Conservation (phyloP, 768 basidiomycete species). For the Pleurotus giganteus region DNA sequence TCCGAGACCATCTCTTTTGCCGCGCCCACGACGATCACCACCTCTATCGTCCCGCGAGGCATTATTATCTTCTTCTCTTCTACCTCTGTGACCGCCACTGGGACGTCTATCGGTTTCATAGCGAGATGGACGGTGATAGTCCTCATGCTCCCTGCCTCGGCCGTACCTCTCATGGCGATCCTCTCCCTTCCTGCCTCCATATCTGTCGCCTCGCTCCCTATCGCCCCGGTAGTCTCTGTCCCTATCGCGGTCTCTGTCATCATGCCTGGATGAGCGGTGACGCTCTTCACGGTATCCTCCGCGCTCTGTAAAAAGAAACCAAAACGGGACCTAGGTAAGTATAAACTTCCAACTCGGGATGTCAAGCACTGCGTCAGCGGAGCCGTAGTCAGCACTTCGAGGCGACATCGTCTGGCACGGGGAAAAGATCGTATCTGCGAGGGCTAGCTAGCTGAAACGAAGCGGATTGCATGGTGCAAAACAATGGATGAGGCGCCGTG, state of each 20-base stretch:
- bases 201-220: slow-evolving; percentile 28
- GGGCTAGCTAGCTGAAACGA: slow-evolving; percentile 62
- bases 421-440: slow-evolving; percentile 23
- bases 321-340: slow-evolving; percentile 48
- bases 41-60: slow-evolving; percentile 35
- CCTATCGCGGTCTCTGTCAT: slow-evolving; percentile 48
- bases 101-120: slow-evolving; percentile 51
- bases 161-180: slow-evolving; percentile 27
- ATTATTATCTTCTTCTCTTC: slow-evolving; percentile 32
- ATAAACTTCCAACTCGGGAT: slow-evolving; percentile 28
- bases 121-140: slow-evolving; percentile 39
- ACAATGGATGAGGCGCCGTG: slow-evolving; percentile 55
- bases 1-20: slow-evolving; percentile 55
- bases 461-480: slow-evolving; percentile 49
- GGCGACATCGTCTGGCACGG: slow-evolving; percentile 27
- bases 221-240: slow-evolving; percentile 51
- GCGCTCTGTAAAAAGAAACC: slow-evolving; percentile 47
- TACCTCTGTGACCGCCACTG: slow-evolving; percentile 35
- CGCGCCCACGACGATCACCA: slow-evolving; percentile 40
- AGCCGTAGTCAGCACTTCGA: slow-evolving; percentile 34
- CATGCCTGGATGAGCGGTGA: slow-evolving; percentile 66
- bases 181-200: slow-evolving; percentile 34
- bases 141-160: slow-evolving; percentile 43
- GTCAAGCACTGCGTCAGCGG: slow-evolving; percentile 27
- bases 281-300: slow-evolving; percentile 62